Conservation (phyloP, 768 basidiomycete genomes). For the Naganishia kalamii region DNA sequence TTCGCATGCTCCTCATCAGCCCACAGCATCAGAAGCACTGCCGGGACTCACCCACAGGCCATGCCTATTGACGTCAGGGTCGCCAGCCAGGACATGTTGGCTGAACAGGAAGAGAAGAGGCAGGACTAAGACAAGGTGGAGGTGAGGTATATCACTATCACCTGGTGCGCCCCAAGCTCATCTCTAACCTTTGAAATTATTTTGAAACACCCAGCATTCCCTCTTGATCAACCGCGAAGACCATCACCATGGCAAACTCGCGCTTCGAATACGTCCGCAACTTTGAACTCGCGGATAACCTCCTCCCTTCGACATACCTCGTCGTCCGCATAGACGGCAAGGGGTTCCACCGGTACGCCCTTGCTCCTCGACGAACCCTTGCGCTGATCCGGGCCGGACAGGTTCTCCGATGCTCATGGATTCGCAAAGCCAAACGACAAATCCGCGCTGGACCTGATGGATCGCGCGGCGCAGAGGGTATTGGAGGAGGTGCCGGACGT, state of each 20-base stretch:
- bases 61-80: constrained; percentile 20
- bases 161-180: not conserved
- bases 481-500: constrained; percentile 81
- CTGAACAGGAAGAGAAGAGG: not conserved
- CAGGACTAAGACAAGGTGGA: not conserved
- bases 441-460: constrained; percentile 83
- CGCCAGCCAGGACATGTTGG: not conserved
- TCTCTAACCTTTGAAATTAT: not conserved
- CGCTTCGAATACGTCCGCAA: constrained; percentile 82
- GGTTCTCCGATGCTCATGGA: constrained; percentile 74
- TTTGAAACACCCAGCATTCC: not conserved
- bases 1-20: not conserved
- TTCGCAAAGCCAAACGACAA: constrained; percentile 90
- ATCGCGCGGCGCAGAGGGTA: constrained; percentile 70
- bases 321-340: constrained; percentile 86
- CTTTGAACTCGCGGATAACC: constrained; percentile 80
- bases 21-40: not conserved
- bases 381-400: constrained; percentile 40
- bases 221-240: not conserved
- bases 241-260: constrained; percentile 74
- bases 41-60: constrained; percentile 19
- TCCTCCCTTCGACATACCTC: constrained; percentile 77
- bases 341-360: constrained; percentile 75
- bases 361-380: not conserved
- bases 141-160: not conserved